phyloP scores from a whole-genome alignment of 2,329 filamentous ascomycete species.

The Curvularia lunata region DNA sequence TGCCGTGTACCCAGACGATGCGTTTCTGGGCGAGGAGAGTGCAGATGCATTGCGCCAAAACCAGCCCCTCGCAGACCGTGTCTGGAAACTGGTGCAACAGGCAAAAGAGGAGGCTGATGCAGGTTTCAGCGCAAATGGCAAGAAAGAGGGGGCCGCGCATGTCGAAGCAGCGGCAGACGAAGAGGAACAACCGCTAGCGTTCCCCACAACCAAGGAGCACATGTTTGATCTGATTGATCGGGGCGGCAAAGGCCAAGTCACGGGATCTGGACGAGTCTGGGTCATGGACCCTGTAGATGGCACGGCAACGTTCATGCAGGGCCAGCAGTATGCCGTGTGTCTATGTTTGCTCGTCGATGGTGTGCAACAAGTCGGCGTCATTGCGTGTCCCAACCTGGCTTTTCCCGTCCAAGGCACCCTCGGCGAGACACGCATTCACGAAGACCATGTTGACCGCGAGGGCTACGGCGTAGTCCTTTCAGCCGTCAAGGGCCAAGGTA shows the following conservation, averaged over 20 bases:
- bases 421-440: constrained; percentile 32
- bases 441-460: constrained; percentile 52
- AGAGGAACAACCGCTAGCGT: constrained; percentile 21
- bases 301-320: constrained; percentile 66
- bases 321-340: constrained; percentile 68
- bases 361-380: constrained; percentile 62
- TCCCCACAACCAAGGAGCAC: constrained; percentile 57
- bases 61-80: constrained; percentile 56
- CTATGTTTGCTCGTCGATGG: constrained; percentile 65
- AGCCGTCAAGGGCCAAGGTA: constrained; percentile 56
- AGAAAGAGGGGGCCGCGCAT: constrained; percentile 29
- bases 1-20: constrained; percentile 60
- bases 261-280: constrained; percentile 60
- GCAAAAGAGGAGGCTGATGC: constrained; percentile 40
- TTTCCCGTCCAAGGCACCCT: constrained; percentile 39
- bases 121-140: constrained; percentile 29
- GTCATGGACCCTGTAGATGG: constrained; percentile 70
- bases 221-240: constrained; percentile 68
- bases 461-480: constrained; percentile 55
- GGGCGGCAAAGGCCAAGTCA: constrained; percentile 60
- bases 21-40: constrained; percentile 68
- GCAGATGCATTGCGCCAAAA: constrained; percentile 60
- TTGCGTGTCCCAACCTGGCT: constrained; percentile 68
- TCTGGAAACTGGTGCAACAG: constrained; percentile 61
- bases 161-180: constrained; percentile 11